Base-by-base conservation (phyloP, 2,329 filamentous ascomycete genomes). In the Aureobasidium sp. region DNA sequence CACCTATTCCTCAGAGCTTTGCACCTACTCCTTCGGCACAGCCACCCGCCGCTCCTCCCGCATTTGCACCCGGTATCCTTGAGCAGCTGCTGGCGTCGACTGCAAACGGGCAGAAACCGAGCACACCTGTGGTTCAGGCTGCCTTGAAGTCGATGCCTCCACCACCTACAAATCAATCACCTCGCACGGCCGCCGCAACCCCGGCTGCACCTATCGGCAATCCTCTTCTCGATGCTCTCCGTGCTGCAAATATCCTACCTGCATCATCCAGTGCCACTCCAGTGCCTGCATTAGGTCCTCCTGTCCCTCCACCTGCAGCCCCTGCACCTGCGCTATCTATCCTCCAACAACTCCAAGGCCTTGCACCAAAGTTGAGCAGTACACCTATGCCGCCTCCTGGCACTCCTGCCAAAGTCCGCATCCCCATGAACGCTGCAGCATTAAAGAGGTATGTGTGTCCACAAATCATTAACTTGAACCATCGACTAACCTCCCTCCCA, bases 91-190 rank as follows among this genome's bases (percentile, higher is more conserved):
- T 72, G 60, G 70, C 71, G 9, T 66, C 73, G 3, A 66, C 73
- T 21, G 65, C 71, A 11, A 71, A 68, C 45, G 70, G 67, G 15
- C 69, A 69, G 29, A 73, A 73, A 59, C 72, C 71, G 15, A 72
- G 69, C 63, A 74, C 72, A 39, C 72, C 72, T 34, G 71, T 72
- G 36, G 67, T 74, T 48, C 69, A 69, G 3, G 66, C 69, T 29
- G 71, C 71, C 2, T 65, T 68, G 36, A 70, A 71, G 30, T 67
- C 68, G 68, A 72, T 63, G 65, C 69, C 34, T 9, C 60, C 60
- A 21, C 49, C 50, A 32, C 50, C 62, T 5, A 5, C 54, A 2
- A 47, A 27, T 2, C 54, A 59, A 36, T 60, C 59, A 29, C 62
- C 59, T n/a, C 44, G 47, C 9, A 39, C 57, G 27, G 59, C 54